Conservation (phyloP, 78 protist genomes). For the Protostelium mycophagum region DNA sequence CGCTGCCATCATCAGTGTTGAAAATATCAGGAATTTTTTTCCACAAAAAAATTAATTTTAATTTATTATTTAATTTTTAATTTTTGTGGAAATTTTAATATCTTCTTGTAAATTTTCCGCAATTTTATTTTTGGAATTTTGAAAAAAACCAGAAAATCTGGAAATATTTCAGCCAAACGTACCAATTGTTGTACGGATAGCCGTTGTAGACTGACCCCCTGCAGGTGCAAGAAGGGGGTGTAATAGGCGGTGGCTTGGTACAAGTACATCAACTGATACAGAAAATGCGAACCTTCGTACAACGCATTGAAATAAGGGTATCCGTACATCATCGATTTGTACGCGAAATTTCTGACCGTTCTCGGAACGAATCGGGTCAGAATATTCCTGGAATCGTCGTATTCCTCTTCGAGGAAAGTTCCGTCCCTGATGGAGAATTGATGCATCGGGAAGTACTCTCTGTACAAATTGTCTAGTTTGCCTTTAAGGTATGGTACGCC, state of each 20-base stretch:
- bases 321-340: conserved; percentile 17
- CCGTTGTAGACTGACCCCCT: conserved; percentile 38
- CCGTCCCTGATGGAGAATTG: conserved; percentile 15
- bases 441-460: conserved; percentile 40
- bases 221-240: conserved; percentile 51
- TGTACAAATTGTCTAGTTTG: conserved; percentile 42
- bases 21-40: conserved; percentile 9
- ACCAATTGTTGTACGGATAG: conserved; percentile 50
- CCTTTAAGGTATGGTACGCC: conserved; percentile 42
- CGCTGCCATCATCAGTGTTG: conserved; percentile 26
- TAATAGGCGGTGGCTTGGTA: conserved; percentile 44
- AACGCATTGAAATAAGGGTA: conserved; percentile 45
- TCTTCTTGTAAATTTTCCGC: too few species aligned
- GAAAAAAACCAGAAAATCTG: too few species aligned
- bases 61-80: neutral
- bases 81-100: too few species aligned
- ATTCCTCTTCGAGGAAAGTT: neutral
- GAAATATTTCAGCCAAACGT: neutral
- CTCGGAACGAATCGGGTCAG: neutral
- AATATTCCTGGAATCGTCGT: neutral
- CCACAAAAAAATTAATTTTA: conserved; percentile 5
- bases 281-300: conserved; percentile 41
- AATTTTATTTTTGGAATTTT: too few species aligned
- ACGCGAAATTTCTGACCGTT: conserved; percentile 1
- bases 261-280: conserved; percentile 43